Evolutionary conservation across 345 rosid species (phyloP), one percentile per base, ranked within the genome.

Genomic region (Salix exigua): DNA sequence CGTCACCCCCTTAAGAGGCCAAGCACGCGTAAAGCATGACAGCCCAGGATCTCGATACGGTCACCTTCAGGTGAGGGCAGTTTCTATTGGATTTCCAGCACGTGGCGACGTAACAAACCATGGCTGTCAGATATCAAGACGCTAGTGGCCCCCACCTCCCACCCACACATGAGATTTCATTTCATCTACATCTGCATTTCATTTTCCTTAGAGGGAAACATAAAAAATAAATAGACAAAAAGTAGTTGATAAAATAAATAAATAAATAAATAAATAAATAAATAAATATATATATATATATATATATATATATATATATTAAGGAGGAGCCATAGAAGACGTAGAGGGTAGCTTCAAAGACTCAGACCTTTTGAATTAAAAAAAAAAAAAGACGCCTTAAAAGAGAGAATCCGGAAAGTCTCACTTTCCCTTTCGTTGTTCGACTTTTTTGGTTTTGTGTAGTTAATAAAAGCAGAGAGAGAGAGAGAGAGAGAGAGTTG

Each of bases 11-110:
- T 63, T 83, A 58, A 68, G 51, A 77, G 61, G 73, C 86, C 83
- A 79, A 73, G 79, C 84, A 84, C 83, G 91, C 87, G 85, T 68
- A 73, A 79, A 60, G 91, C 88, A 86, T 85, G 91, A 86, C 87
- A 68, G 80, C 75, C 78, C 72, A 78, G 73, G 79, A 78, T 77
- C 85, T 81, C 65, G 73, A 82, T 78, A 84, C 75, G 40, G 81
- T 76, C 70, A 70, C 69, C 74, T 31, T 80, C 71, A 37, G 50
- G 69, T 63, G 81, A 70, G 50, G 35, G 44, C 14, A 63, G 77
- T 82, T 78, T 70, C 67, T 33, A 21, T 50, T 58, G 62, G 37
- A 25, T 7, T 18, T 2, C 21, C 18, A 1, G 62, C 72, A 74
- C 89, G 77, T 88, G 91, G 77, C 75, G 38, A 21, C 42, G 21